phyloP scores from a whole-genome alignment of 2,329 filamentous ascomycete genomes.

The Orbilia brochopaga region DNA sequence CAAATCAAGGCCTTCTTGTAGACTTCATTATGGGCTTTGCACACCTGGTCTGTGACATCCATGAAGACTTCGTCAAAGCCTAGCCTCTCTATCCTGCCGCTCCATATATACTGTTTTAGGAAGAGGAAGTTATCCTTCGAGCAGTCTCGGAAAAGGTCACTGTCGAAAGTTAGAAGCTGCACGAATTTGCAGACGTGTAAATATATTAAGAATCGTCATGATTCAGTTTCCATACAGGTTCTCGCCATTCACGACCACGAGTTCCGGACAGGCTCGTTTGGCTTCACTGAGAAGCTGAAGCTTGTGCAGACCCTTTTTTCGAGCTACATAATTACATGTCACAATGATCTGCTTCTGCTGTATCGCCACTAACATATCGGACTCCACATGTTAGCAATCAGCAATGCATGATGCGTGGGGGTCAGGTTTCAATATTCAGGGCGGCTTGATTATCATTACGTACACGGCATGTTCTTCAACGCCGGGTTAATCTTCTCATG shows the following conservation, averaged over 20 bases:
- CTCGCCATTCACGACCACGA: constrained; percentile 85
- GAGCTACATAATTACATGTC: constrained; percentile 92
- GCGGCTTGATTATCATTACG: constrained; percentile 6
- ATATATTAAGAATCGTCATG: background rate
- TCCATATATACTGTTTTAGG: constrained; percentile 77
- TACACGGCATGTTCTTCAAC: constrained; percentile 34
- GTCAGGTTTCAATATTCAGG: background rate
- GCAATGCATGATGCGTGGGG: background rate
- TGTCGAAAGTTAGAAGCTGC: background rate
- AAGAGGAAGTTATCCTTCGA: constrained; percentile 81
- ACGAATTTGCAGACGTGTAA: background rate
- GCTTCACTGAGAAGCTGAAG: constrained; percentile 85
- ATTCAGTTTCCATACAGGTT: constrained; percentile 65
- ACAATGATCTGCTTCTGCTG: constrained; percentile 93
- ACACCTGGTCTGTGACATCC: constrained; percentile 74
- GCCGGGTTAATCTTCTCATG: constrained; percentile 46
- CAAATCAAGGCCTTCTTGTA: background rate
- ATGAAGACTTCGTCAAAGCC: constrained; percentile 90
- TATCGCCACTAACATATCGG: constrained; percentile 70
- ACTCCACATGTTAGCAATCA: background rate
- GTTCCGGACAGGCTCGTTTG: constrained; percentile 77
- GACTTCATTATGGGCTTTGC: background rate
- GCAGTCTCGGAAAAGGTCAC: constrained; percentile 76
- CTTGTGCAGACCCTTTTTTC: constrained; percentile 75
- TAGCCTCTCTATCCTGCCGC: constrained; percentile 75